Base-by-base conservation (phyloP, 768 basidiomycete genomes). In the Podaxis mareebaensis region DNA sequence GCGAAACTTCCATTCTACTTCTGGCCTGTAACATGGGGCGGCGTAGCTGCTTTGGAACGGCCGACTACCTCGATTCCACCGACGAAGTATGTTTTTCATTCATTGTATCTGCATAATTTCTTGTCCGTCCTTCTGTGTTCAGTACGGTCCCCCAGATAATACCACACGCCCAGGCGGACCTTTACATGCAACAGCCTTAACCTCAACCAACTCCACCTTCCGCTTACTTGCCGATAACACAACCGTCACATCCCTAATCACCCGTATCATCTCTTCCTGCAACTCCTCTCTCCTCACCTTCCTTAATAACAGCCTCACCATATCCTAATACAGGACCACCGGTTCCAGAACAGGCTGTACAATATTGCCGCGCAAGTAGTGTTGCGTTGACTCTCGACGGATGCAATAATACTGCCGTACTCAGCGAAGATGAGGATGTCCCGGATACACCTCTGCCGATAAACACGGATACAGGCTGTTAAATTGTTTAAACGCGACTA, bases 311-410 rank as follows among this genome's bases (percentile, higher is more conserved):
- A 67, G 72, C 77, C 74, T 44, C 53, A 39, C 51, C 61, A 33
- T 15, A 55, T 15, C 60, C 53, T 4, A 20, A 42, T 28, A 55
- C 64, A 3, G 67, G 60, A 0, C 26, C 53, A 5, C 75, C 78
- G 11, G 67, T 69, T 40, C 83, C 87, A 0, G 83, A 87, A 68
- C 81, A 87, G 67, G 81, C 79, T 0, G 67, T 89, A 17, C 84
- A 89, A 64, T 90, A 90, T 71, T 91, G 86, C 68, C 85, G 89
- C 33, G 83, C 85, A 1, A 87, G 86, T 69, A 87, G 81, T 49
- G 79, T 88, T 39, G 83, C 81, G 2, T 76, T 90, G 22, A 82
- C 85, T 0, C 73, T 90, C 3, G 84, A 90, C 58, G 85, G 85
- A 0, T 90, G 89, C 69, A 89, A 90, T 67, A 82, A 90, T 65